phyloP scores from a whole-genome alignment of 768 basidiomycete species.

The Naganishia friedmannii region DNA sequence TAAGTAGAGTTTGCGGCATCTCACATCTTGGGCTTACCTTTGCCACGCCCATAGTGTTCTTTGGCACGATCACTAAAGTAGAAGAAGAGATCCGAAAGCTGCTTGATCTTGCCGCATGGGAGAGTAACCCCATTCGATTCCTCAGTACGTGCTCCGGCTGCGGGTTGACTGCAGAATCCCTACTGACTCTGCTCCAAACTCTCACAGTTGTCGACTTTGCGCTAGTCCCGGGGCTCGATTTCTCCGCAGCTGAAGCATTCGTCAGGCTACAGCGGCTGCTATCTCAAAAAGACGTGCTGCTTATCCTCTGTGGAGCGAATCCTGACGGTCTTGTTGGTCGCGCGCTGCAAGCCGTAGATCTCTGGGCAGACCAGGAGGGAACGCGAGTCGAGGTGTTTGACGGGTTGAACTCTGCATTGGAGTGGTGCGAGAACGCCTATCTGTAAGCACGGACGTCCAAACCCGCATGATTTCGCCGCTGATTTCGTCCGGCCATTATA shows the following conservation, averaged over 20 bases:
- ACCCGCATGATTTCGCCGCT: slow-evolving; percentile 39
- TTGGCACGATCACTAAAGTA: slow-evolving; percentile 78
- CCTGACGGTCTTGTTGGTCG: slow-evolving; percentile 65
- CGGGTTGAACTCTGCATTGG: slow-evolving; percentile 83
- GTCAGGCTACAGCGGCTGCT: slow-evolving; percentile 83
- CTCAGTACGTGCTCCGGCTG: slow-evolving; percentile 57
- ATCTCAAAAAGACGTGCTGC: slow-evolving; percentile 67
- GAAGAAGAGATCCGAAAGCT: slow-evolving; percentile 79
- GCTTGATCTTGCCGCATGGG: slow-evolving; percentile 69
- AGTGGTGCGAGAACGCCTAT: slow-evolving; percentile 96
- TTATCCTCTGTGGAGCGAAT: slow-evolving; percentile 78
- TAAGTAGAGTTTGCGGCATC: slow-evolving; percentile 32
- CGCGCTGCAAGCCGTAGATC: slow-evolving; percentile 72
- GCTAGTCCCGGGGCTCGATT: slow-evolving; percentile 83
- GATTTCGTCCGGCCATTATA: slow-evolving; percentile 12
- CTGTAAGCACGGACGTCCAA: slow-evolving; percentile 67
- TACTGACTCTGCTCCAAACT: not conserved
- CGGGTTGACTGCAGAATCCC: too few species aligned
- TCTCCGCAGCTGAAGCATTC: slow-evolving; percentile 92
- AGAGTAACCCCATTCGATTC: slow-evolving; percentile 75
- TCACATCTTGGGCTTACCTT: too few species aligned
- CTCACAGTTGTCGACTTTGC: slow-evolving; percentile 68
- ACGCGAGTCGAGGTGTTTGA: slow-evolving; percentile 76
- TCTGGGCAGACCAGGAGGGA: slow-evolving; percentile 63
- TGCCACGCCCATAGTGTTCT: too few species aligned